Conservation (phyloP, 1,139 yeast species). For the Hemisphaericaspora xylofermentans region DNA sequence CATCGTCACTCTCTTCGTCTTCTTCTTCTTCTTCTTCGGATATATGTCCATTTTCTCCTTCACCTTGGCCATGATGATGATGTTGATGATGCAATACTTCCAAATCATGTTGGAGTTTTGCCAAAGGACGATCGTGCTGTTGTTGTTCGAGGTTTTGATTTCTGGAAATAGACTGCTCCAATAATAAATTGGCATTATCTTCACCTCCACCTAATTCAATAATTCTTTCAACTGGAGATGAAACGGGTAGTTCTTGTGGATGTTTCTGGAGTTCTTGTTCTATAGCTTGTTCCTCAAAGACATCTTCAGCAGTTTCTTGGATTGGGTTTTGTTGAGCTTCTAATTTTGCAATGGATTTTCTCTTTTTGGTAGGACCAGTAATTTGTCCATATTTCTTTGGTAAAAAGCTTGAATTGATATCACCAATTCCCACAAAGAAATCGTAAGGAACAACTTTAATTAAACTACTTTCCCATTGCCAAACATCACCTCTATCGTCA, state of each 20-base stretch:
- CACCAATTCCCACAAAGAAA: slow-evolving; percentile 96
- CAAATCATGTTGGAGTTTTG: slow-evolving; percentile 74
- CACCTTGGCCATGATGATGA: slow-evolving; percentile 17
- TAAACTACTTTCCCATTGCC: slow-evolving; percentile 95
- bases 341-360: slow-evolving; percentile 54
- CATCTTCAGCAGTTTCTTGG: slow-evolving; percentile 11
- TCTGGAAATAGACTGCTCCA: slow-evolving; percentile 57
- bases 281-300: slow-evolving; percentile 3
- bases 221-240: slow-evolving; percentile 52
- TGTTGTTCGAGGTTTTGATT: slow-evolving; percentile 62
- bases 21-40: slow-evolving; percentile 17
- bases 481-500: slow-evolving; percentile 97
- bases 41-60: slow-evolving; percentile 10
- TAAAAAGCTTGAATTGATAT: slow-evolving; percentile 87
- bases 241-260: slow-evolving; percentile 6
- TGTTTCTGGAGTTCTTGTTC: slow-evolving; percentile 1
- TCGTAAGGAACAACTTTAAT: slow-evolving; percentile 93
- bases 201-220: slow-evolving; percentile 51
- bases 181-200: slow-evolving; percentile 42
- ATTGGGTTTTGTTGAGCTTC: slow-evolving; percentile 27
- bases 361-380: slow-evolving; percentile 66
- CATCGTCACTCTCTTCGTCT: slow-evolving; percentile 44
- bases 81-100: slow-evolving; percentile 51
- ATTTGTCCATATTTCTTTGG: slow-evolving; percentile 76
- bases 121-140: slow-evolving; percentile 76